These are phyloP conservation scores for Rhodomyrtus tomentosa DNA, from an alignment of 345 rosid species.

Conservation along the genomic window DNA sequence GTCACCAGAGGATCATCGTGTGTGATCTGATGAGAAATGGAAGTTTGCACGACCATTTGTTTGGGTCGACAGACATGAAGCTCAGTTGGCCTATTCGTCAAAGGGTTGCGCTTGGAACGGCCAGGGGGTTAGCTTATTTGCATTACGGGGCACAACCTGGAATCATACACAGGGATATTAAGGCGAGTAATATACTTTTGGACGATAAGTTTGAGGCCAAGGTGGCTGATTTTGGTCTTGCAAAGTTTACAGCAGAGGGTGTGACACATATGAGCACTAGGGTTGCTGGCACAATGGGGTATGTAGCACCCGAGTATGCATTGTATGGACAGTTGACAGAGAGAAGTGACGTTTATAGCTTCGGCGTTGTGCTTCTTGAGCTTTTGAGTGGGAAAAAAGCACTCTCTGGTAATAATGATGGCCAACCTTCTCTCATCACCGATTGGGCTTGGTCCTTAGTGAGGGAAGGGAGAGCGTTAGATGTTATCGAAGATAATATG, in stretches of 20 bases:
- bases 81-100: slow-evolving; percentile 81
- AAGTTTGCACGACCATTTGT: slow-evolving; percentile 71
- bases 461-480: slow-evolving; percentile 44
- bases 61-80: slow-evolving; percentile 29
- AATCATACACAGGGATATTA: slow-evolving; percentile 82
- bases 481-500: slow-evolving; percentile 70
- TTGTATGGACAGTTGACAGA: slow-evolving; percentile 80
- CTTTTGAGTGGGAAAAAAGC: slow-evolving; percentile 84
- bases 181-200: slow-evolving; percentile 80
- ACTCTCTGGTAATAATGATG: slow-evolving; percentile 28
- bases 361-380: slow-evolving; percentile 84
- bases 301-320: slow-evolving; percentile 95
- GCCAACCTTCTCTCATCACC: slow-evolving; percentile 54
- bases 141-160: slow-evolving; percentile 74
- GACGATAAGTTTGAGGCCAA: slow-evolving; percentile 74
- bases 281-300: slow-evolving; percentile 96
- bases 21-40: slow-evolving; percentile 83
- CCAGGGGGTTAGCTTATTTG: slow-evolving; percentile 78
- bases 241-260: slow-evolving; percentile 76
- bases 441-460: slow-evolving; percentile 97
- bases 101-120: slow-evolving; percentile 76
- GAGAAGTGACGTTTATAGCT: slow-evolving; percentile 86
- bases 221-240: slow-evolving; percentile 87
- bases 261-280: slow-evolving; percentile 82
- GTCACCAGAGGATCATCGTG: slow-evolving; percentile 93